Evolutionary conservation across 805 yeast species (phyloP), one percentile per base, ranked within the genome.

Genomic region (Candida oleophila): DNA sequence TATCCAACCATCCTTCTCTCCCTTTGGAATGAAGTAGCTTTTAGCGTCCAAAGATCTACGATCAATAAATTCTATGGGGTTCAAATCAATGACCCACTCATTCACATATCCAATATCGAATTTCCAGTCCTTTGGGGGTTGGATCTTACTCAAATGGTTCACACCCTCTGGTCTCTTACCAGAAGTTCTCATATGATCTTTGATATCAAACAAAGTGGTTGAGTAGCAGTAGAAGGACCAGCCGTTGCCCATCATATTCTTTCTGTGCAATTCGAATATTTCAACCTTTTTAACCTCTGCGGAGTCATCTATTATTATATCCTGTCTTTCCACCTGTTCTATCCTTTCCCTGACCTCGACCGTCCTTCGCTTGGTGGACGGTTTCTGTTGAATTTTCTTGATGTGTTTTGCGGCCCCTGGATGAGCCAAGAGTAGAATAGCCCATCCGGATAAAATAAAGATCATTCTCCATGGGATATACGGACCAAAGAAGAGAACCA

Each of bases 91-190:
- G 42, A 64, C 65, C 97, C 97, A 90, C 9, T 70, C 68, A 38
- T 77, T 74, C 22, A 76, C 78, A 22, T 66, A 64, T 4, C 68
- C 72, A 52, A 64, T 65, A 48, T 80, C 83, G 60, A 82, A 90
- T 48, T 73, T 71, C 97, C 97, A 90, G 12, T 82, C 83, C 9
- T 59, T 51, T 1, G 96, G 96, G 1, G 95, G 83, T 22, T 59
- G 54, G 1, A 90, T 79, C 19, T 81, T 80, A 2, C 71, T 66
- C 18, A 90, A 58, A 30, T 66, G 65, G 16, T 68, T 61, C 0
- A 81, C 81, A 0, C 96, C 96, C 2, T 76, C 74, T 1, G 97
- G 96, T 9, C 79, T 73, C 47, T 75, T 78, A 43, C 75, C 73
- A 1, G 73, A 57, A 3, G 57, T 41, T 44, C 77, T 52, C 19